Percentiles rank a stretch among this genome's conserved stretches.
These are phyloP conservation scores for Fusarium setosum DNA, from an alignment of 2,329 filamentous ascomycete genomes.

Conservation along the genomic window DNA sequence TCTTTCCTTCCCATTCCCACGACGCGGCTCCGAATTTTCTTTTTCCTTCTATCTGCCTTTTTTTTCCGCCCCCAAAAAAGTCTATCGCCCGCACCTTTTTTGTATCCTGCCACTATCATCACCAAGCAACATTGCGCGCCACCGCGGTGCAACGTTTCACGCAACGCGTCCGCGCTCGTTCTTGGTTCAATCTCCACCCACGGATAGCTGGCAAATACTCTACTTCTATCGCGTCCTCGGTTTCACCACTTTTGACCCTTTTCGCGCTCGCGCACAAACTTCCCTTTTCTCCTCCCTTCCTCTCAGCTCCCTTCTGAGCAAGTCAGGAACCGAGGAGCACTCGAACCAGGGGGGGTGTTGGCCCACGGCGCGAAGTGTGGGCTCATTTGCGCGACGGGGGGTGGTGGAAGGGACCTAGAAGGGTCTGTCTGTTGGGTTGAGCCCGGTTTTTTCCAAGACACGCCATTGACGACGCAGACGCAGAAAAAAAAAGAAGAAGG, in stretches of 20 bases:
- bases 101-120: slow-evolving; percentile 26
- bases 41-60: not conserved
- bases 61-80: slow-evolving; percentile 4
- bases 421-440: slow-evolving; percentile 22
- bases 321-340: slow-evolving; percentile 18
- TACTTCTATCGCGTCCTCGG: not conserved
- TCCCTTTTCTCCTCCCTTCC: not conserved
- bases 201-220: too few relatives aligned
- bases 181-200: not conserved
- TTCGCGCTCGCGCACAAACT: slow-evolving; percentile 1
- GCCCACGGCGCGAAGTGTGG: slow-evolving; percentile 28
- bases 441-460: slow-evolving; percentile 34
- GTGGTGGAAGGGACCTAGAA: slow-evolving; percentile 30
- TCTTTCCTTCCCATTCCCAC: not conserved
- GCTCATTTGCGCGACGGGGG: slow-evolving; percentile 40
- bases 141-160: slow-evolving; percentile 32
- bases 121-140: slow-evolving; percentile 17
- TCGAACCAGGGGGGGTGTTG: slow-evolving; percentile 33
- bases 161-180: slow-evolving; percentile 10
- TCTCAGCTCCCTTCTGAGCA: slow-evolving; percentile 7
- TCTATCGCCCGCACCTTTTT: slow-evolving; percentile 17
- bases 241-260: not conserved
- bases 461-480: slow-evolving; percentile 29
- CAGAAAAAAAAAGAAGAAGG: slow-evolving; percentile 11
- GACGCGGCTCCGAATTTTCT: not conserved